phyloP scores from a whole-genome alignment of 345 rosid species.

The Populus davidiana region DNA sequence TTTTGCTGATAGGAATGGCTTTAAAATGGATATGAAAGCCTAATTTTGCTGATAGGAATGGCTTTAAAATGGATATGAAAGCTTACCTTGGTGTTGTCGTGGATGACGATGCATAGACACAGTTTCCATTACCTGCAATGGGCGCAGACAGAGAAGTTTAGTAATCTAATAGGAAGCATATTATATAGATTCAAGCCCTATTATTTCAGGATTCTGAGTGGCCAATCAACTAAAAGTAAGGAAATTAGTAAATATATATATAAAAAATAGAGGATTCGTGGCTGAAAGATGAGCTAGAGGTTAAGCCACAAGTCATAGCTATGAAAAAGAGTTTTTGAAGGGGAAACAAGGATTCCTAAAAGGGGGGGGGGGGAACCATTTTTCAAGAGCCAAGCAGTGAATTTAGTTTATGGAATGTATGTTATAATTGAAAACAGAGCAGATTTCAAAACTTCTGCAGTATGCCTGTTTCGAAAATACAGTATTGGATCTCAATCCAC shows the following conservation, averaged over 20 bases:
- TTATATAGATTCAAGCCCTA: not conserved
- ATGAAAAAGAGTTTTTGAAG: not conserved
- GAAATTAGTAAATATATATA: not conserved
- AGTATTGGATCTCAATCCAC: not conserved
- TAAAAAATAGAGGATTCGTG: not conserved
- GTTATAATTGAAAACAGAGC: not conserved
- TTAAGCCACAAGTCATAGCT: not conserved
- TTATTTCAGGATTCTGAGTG: not conserved
- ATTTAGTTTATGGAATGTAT: not conserved
- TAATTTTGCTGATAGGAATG: not conserved
- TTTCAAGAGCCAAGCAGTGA: not conserved
- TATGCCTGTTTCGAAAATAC: not conserved
- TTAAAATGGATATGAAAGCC: too few species aligned
- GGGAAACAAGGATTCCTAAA: not conserved
- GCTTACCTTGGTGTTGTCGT: constrained; percentile 38
- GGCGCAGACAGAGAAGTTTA: constrained; percentile 9
- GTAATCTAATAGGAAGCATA: not conserved
- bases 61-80: constrained; percentile 9
- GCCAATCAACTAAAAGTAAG: not conserved
- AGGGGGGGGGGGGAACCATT: not conserved
- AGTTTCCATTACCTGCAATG: constrained; percentile 74
- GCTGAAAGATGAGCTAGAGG: not conserved
- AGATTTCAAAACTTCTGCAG: not conserved
- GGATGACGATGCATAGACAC: constrained; percentile 56
- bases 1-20: not conserved